Evolutionary conservation across 1,139 yeast genomes (phyloP), one percentile per base, ranked within the genome.

Genomic region (Hansenula lynferdii): DNA sequence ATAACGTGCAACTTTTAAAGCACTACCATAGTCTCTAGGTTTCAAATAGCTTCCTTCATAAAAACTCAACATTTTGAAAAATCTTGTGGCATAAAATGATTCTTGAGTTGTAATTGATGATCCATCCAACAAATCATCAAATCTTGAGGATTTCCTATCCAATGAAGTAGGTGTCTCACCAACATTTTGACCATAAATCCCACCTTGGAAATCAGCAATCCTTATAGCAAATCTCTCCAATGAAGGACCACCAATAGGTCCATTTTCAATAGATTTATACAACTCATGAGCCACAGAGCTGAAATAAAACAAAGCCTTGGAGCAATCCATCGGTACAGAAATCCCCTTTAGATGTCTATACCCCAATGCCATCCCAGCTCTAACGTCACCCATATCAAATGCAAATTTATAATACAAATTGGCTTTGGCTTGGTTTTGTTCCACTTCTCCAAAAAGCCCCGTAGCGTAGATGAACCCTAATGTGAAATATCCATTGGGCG

Each of bases 401-500:
- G 94, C 87, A 42, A 77, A 64, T 35, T 80, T 75, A 55, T 81
- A 87, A 60, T 83, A 87, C 20, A 87, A 49, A 18, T 75, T 64
- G 0, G 95, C 90, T 45, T 69, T 72, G 1, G 81, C 80, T 45
- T 75, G 81, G 57, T 87, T 80, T 9, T 70, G 60, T 5, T 73
- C 73, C 1, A 79, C 60, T 31, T 75, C 76, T 1, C 96, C 96
- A 66, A 87, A 83, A 43, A 86, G 61, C 0, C 97, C 97, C 0
- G 96, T 85, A 6, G 94, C 69, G 54, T 87, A 75, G 42, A 82
- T 72, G 40, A 83, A 72, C 0, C 95, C 97, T 11, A 84, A 62
- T 79, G 85, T 82, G 61, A 78, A 89, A 56, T 85, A 80, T 0
- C 92, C 87, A 31, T 82, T 76, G 3, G 84, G 71, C 48, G 80